Evolutionary conservation across 805 yeast genomes (phyloP).

Genomic region (Candida chilensis): DNA sequence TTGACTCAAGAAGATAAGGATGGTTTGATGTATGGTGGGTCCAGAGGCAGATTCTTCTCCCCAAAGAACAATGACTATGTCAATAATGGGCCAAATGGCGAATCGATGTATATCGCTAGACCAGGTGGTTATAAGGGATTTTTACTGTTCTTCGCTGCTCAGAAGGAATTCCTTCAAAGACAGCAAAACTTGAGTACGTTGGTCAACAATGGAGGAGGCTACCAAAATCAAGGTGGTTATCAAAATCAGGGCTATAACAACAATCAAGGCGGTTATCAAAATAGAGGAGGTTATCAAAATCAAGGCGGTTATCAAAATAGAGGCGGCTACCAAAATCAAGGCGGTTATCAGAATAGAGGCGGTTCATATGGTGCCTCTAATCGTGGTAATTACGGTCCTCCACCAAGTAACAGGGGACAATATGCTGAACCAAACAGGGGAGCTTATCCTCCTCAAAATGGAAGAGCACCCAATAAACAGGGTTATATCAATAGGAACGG

Average conservation of each 20-base stretch:
- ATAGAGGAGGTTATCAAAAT: constrained; percentile 7
- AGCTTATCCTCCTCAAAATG: no score
- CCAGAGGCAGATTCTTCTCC: constrained; percentile 3
- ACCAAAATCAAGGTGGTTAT: constrained; percentile 5
- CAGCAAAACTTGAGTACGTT: constrained; percentile 6
- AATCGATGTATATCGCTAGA: constrained; percentile 33
- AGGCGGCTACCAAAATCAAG: constrained; percentile 10
- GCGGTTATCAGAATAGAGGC: constrained; percentile 5
- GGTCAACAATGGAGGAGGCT: constrained; percentile 6
- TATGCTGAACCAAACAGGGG: no score
- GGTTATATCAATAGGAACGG: no score
- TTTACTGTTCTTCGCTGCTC: constrained; percentile 18
- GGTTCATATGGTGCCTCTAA: constrained; percentile 19
- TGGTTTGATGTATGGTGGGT: constrained; percentile 37
- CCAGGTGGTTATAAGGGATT: constrained; percentile 44
- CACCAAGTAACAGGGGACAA: constrained; percentile 20
- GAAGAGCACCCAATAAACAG: no score
- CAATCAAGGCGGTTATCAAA: constrained; percentile 5
- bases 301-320: constrained; percentile 8
- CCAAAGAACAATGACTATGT: constrained; percentile 1
- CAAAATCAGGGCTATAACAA: constrained; percentile 6
- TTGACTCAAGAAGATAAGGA: constrained; percentile 66
- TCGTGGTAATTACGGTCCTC: constrained; percentile 30
- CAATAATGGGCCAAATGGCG: constrained; percentile 34
- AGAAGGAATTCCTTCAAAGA: constrained; percentile 6